A percentile compares a stretch with the other conserved stretches of the same genome.
These are phyloP conservation scores for Fusarium sp. DNA, from an alignment of 2,329 filamentous ascomycete species.

Conservation along the genomic window DNA sequence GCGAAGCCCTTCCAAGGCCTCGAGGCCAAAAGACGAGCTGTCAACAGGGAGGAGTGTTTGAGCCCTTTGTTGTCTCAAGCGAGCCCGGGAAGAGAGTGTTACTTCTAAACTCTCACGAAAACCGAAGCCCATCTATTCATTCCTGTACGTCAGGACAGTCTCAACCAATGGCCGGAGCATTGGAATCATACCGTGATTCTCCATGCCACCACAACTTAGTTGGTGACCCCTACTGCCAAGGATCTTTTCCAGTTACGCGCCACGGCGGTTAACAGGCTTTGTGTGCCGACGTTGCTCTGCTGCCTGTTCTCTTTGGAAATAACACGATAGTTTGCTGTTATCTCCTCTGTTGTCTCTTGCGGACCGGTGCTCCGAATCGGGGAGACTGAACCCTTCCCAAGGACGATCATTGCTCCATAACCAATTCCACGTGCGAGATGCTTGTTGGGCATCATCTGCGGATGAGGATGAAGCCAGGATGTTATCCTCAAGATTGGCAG, in stretches of 20 bases:
- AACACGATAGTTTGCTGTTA: not conserved
- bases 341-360: not conserved
- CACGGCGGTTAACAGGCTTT: not conserved
- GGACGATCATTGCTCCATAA: slow-evolving; percentile 20
- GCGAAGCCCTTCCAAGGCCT: not conserved
- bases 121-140: not conserved
- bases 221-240: not conserved
- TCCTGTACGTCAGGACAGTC: not conserved
- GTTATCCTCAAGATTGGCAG: not conserved
- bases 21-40: not conserved
- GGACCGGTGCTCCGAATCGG: not conserved
- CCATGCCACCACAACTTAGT: not conserved
- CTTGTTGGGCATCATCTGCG: not conserved
- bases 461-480: not conserved
- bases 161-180: not conserved
- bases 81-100: not conserved
- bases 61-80: not conserved
- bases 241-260: not conserved
- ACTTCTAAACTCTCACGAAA: not conserved
- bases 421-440: slow-evolving; percentile 6
- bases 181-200: slow-evolving; percentile 5
- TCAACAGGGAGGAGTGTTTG: not conserved
- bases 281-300: not conserved
- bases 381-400: slow-evolving; percentile 16
- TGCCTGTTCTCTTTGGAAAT: not conserved